A percentile compares a stretch with the other conserved stretches of the same genome.
phyloP scores from a whole-genome alignment of 495 filamentous ascomycete genomes.

The Aspergillus carlsbadensis region DNA sequence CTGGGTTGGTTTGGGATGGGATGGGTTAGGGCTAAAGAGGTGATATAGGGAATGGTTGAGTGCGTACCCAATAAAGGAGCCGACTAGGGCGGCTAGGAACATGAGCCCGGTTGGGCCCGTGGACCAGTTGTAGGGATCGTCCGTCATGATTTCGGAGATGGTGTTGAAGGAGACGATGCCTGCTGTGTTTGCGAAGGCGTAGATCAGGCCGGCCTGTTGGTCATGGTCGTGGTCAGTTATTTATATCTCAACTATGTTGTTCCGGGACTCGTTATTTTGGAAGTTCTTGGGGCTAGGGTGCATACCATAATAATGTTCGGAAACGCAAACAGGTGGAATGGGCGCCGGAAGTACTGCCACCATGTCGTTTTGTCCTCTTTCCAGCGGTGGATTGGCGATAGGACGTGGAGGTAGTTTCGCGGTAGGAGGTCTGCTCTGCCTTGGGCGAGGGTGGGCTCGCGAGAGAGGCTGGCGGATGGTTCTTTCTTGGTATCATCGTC shows the following conservation, averaged over 20 bases:
- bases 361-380: conserved; percentile 31
- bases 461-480: neutral
- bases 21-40: too few species aligned
- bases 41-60: neutral
- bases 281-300: conserved; percentile 20
- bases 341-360: conserved; percentile 36
- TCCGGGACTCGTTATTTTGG: too few species aligned
- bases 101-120: conserved; percentile 27
- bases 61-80: conserved; percentile 30
- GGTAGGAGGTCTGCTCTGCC: conserved; percentile 20
- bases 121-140: conserved; percentile 33
- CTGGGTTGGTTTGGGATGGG: conserved; percentile 1
- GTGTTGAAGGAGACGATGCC: conserved; percentile 38
- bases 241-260: too few species aligned
- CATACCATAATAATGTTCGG: conserved; percentile 35
- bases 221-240: too few species aligned
- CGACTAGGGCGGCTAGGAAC: conserved; percentile 29
- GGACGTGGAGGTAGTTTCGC: conserved; percentile 23
- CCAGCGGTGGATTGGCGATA: conserved; percentile 25
- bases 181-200: conserved; percentile 33
- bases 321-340: conserved; percentile 35
- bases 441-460: conserved; percentile 8
- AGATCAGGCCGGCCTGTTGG: conserved; percentile 8
- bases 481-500: conserved; percentile 16
- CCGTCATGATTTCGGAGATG: conserved; percentile 35